A percentile compares a stretch with the other conserved stretches of the same genome.
phyloP scores from a whole-genome alignment of 2,329 filamentous ascomycete species.

The Penicillium sp. region DNA sequence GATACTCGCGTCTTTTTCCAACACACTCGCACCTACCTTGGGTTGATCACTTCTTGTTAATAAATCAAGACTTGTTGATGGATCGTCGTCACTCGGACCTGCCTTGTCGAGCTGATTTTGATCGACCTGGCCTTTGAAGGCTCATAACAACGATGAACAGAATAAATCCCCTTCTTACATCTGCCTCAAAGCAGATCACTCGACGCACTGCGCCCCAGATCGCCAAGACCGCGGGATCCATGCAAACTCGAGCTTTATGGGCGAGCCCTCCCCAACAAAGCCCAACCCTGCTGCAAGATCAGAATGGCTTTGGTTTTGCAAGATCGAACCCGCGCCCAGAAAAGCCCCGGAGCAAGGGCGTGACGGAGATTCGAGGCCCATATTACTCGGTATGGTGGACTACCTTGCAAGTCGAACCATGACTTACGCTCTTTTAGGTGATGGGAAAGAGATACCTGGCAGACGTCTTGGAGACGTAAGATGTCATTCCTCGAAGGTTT shows the following conservation, averaged over 20 bases:
- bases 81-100: background rate
- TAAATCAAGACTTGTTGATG: background rate
- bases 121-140: background rate
- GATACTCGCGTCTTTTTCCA: no score
- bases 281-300: constrained; percentile 51
- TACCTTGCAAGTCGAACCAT: background rate
- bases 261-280: constrained; percentile 21
- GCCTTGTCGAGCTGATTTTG: background rate
- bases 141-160: constrained; percentile 8
- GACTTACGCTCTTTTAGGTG: constrained; percentile 30
- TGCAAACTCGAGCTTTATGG: constrained; percentile 22
- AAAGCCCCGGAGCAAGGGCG: constrained; percentile 53
- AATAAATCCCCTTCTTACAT: constrained; percentile 2
- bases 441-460: constrained; percentile 57
- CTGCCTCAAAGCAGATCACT: constrained; percentile 7
- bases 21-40: background rate
- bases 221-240: constrained; percentile 10
- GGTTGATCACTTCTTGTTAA: background rate
- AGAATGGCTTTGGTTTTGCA: constrained; percentile 54
- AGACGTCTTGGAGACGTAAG: constrained; percentile 57
- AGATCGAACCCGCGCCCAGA: constrained; percentile 52
- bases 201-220: constrained; percentile 9
- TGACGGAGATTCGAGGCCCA: constrained; percentile 59
- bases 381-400: constrained; percentile 52
- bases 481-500: no score